Conservation (phyloP, 2,329 filamentous ascomycete species). For the Stemphylium lycopersici region DNA sequence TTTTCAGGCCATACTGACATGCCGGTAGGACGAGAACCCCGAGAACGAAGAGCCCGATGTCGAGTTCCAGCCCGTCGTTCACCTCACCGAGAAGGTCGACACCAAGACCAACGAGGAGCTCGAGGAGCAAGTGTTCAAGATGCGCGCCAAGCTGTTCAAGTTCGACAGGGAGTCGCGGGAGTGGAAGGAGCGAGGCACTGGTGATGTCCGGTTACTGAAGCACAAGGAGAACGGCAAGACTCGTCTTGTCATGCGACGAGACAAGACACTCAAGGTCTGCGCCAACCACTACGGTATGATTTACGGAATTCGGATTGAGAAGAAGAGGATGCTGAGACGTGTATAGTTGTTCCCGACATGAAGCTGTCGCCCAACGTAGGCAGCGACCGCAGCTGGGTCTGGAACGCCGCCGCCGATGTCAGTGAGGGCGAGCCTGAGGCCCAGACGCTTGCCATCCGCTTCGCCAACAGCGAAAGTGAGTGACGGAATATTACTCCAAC, state of each 20-base stretch:
- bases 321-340: slow-evolving; percentile 27
- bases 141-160: slow-evolving; percentile 99
- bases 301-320: slow-evolving; percentile 12
- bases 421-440: slow-evolving; percentile 98
- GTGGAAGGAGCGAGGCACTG: slow-evolving; percentile 99
- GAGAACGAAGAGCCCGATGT: slow-evolving; percentile 93
- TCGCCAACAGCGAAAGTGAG: slow-evolving; percentile 94
- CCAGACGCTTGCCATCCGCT: slow-evolving; percentile 93
- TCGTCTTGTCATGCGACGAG: slow-evolving; percentile 94
- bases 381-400: slow-evolving; percentile 98
- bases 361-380: slow-evolving; percentile 98
- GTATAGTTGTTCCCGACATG: slow-evolving; percentile 92
- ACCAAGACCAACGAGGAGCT: slow-evolving; percentile 98
- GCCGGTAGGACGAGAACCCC: slow-evolving; percentile 68
- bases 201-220: slow-evolving; percentile 94
- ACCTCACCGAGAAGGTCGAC: slow-evolving; percentile 95
- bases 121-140: slow-evolving; percentile 98
- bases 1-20: slow-evolving; percentile 17
- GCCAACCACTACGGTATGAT: slow-evolving; percentile 97
- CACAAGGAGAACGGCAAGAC: slow-evolving; percentile 99
- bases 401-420: slow-evolving; percentile 97
- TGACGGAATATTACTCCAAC: slow-evolving; percentile 48
- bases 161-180: slow-evolving; percentile 90
- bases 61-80: slow-evolving; percentile 96
- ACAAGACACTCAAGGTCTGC: slow-evolving; percentile 99